Conservation (phyloP, 1,284 basidiomycete genomes). For the Sanghuangporus weigelae region DNA sequence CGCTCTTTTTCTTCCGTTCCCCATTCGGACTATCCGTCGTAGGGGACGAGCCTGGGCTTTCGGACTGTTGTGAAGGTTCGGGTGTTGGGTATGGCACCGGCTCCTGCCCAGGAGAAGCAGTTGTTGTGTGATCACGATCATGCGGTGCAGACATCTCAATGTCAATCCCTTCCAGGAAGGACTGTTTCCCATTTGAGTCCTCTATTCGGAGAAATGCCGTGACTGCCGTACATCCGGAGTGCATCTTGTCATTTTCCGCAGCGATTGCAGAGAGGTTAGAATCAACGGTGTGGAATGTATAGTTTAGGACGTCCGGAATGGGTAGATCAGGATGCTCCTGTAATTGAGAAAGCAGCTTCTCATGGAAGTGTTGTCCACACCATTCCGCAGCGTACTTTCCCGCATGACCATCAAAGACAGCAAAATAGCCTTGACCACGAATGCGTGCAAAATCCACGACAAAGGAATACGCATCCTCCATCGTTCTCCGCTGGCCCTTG, state of each 20-base stretch:
- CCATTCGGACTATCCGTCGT: slow-evolving; percentile 23
- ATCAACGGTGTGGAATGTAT: slow-evolving; percentile 93
- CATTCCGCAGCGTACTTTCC: slow-evolving; percentile 99
- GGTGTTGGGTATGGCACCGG: slow-evolving; percentile 9
- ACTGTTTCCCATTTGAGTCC: slow-evolving; percentile 63
- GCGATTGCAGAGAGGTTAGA: slow-evolving; percentile 75
- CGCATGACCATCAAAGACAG: slow-evolving; percentile 97
- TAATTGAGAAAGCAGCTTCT: slow-evolving; percentile 55
- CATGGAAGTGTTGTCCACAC: slow-evolving; percentile 96
- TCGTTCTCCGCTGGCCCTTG: slow-evolving; percentile 85
- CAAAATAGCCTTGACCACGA: slow-evolving; percentile 94
- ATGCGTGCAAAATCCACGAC: slow-evolving; percentile 90
- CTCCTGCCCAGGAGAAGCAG: background rate
- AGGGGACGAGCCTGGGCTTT: slow-evolving; percentile 3
- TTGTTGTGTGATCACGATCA: background rate
- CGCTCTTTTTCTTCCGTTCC: background rate
- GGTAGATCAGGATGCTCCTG: slow-evolving; percentile 43
- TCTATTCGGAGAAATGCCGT: slow-evolving; percentile 97
- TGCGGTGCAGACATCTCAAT: slow-evolving; percentile 1
- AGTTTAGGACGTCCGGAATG: slow-evolving; percentile 88
- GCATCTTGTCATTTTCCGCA: slow-evolving; percentile 85
- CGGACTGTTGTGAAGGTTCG: background rate
- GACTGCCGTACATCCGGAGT: slow-evolving; percentile 96
- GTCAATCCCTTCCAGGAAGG: slow-evolving; percentile 41
- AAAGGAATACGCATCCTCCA: slow-evolving; percentile 98